These are phyloP conservation scores for Raphanus hybrid DNA, from an alignment of 441 rosid species.

Conservation along the genomic window DNA sequence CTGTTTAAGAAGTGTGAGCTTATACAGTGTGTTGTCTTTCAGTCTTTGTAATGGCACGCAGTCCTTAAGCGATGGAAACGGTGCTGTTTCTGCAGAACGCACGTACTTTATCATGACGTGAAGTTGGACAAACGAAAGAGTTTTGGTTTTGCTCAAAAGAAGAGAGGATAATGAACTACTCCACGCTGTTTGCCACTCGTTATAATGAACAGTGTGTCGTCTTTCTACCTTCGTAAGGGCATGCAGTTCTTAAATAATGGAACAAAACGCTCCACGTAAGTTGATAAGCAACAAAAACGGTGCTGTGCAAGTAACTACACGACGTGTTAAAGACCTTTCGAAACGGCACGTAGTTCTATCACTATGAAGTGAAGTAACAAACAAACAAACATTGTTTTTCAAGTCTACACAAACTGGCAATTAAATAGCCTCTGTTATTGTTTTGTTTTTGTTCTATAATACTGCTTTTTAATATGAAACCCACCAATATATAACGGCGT, in stretches of 20 bases:
- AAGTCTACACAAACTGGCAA: not conserved
- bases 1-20: not conserved
- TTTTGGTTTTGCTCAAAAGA: constrained; percentile 2
- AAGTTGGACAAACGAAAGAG: constrained; percentile 4
- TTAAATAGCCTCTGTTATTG: constrained; percentile 40
- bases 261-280: not conserved
- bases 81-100: not conserved
- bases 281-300: not conserved
- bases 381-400: not conserved
- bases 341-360: constrained; percentile 19
- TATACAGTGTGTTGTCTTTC: constrained; percentile 12
- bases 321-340: not conserved
- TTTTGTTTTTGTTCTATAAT: constrained; percentile 6
- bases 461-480: not conserved
- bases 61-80: not conserved
- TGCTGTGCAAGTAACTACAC: constrained; percentile 19
- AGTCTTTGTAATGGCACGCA: not conserved
- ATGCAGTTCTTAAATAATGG: not conserved
- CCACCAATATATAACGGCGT: constrained; percentile 40
- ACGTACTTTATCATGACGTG: no score
- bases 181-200: not conserved
- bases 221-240: not conserved
- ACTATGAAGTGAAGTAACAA: not conserved
- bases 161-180: constrained; percentile 33
- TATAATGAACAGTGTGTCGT: not conserved